A percentile compares a stretch with the other conserved stretches of the same genome.
Evolutionary conservation across 176 grass and related monocot genomes (phyloP).

Genomic region (Puccinellia tenuiflora): DNA sequence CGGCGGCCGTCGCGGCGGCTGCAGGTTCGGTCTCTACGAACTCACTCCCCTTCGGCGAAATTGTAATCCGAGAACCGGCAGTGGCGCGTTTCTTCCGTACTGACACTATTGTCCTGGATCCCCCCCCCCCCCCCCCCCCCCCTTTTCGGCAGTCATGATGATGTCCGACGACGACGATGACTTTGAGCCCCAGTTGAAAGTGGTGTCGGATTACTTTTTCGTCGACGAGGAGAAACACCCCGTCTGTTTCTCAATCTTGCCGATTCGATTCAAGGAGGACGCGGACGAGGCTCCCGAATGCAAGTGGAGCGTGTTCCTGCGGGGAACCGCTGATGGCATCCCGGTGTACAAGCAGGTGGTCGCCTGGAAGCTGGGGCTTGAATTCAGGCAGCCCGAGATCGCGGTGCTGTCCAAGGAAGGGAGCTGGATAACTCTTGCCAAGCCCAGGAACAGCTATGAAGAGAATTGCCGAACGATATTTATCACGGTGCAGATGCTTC

Average conservation of each 20-base stretch:
- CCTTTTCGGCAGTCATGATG: constrained; percentile 1
- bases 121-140: background rate
- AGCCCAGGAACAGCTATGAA: constrained; percentile 48
- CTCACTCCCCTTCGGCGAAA: background rate
- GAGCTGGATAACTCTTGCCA: constrained; percentile 55
- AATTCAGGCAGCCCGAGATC: constrained; percentile 34
- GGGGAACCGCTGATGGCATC: constrained; percentile 27
- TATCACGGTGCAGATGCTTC: constrained; percentile 56
- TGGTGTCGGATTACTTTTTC: constrained; percentile 38
- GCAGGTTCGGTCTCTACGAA: background rate
- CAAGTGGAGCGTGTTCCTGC: constrained; percentile 24
- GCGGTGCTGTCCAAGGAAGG: constrained; percentile 33
- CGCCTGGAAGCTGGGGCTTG: constrained; percentile 58
- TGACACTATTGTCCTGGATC: background rate
- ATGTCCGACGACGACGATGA: constrained; percentile 48
- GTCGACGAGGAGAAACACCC: constrained; percentile 11
- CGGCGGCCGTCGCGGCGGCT: background rate
- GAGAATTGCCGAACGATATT: constrained; percentile 34
- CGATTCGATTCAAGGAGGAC: constrained; percentile 1
- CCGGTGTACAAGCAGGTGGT: constrained; percentile 39
- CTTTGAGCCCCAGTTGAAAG: constrained; percentile 25
- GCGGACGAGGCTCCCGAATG: background rate
- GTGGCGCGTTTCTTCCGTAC: background rate
- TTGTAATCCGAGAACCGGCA: background rate
- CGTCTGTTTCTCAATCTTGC: constrained; percentile 45